phyloP scores from a whole-genome alignment of 495 filamentous ascomycete genomes.

The Neurospora sp. region DNA sequence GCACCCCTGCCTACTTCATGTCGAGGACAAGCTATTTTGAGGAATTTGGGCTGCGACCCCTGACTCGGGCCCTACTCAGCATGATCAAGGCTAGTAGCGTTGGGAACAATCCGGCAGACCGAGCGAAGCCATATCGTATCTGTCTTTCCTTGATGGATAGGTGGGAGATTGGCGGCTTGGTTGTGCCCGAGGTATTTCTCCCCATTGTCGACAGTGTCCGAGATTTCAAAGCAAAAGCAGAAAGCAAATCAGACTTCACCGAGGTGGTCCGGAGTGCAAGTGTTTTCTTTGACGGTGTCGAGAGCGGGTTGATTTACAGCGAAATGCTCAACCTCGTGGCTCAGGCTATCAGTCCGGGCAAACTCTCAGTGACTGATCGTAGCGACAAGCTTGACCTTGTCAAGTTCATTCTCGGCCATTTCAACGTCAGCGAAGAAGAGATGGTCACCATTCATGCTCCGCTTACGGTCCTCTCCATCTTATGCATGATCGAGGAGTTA shows the following conservation, averaged over 20 bases:
- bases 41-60: slow-evolving; percentile 59
- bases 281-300: slow-evolving; percentile 94
- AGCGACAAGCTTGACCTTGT: slow-evolving; percentile 58
- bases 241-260: slow-evolving; percentile 55
- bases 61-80: slow-evolving; percentile 64
- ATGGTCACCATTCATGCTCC: slow-evolving; percentile 85
- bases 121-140: slow-evolving; percentile 81
- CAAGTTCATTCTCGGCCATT: slow-evolving; percentile 72
- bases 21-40: slow-evolving; percentile 66
- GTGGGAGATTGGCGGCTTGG: slow-evolving; percentile 87
- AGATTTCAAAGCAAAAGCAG: slow-evolving; percentile 50
- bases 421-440: slow-evolving; percentile 93
- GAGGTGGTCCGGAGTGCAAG: slow-evolving; percentile 89
- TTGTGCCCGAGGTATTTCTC: slow-evolving; percentile 80
- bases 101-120: slow-evolving; percentile 47
- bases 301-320: slow-evolving; percentile 85
- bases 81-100: slow-evolving; percentile 54
- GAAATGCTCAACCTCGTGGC: slow-evolving; percentile 56
- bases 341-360: slow-evolving; percentile 43
- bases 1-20: slow-evolving; percentile 32
- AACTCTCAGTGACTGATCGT: slow-evolving; percentile 30
- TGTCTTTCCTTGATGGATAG: slow-evolving; percentile 94
- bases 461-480: slow-evolving; percentile 54
- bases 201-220: slow-evolving; percentile 73
- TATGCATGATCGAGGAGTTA: slow-evolving; percentile 49